A percentile compares a stretch with the other conserved stretches of the same genome.
Conservation (phyloP, 805 yeast species). For the Lachancea sp. region DNA sequence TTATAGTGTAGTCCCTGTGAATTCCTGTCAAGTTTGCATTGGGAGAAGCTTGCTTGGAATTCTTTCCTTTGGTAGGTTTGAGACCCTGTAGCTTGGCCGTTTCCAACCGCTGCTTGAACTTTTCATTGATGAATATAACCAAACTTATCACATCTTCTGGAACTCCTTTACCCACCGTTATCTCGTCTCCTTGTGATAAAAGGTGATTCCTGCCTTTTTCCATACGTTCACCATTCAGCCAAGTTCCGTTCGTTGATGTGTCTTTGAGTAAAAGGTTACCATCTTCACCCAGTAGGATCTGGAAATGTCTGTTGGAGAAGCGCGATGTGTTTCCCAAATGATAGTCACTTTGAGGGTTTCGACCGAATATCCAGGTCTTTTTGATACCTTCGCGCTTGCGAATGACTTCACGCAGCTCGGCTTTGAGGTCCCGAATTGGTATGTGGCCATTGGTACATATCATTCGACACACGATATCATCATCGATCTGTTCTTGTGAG, state of each 20-base stretch:
- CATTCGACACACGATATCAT: slow-evolving; percentile 45
- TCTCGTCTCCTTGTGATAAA: slow-evolving; percentile 87
- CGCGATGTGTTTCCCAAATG: slow-evolving; percentile 55
- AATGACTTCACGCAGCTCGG: slow-evolving; percentile 29
- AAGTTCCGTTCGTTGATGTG: slow-evolving; percentile 87
- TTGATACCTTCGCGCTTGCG: slow-evolving; percentile 23
- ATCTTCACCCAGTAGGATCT: slow-evolving; percentile 58
- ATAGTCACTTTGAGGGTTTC: slow-evolving; percentile 59
- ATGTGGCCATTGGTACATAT: slow-evolving; percentile 57
- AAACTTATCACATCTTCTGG: slow-evolving; percentile 54
- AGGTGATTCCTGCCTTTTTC: slow-evolving; percentile 75
- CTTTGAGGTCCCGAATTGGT: slow-evolving; percentile 40
- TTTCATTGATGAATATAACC: slow-evolving; percentile 40
- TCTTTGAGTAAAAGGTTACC: slow-evolving; percentile 50
- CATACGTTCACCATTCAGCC: slow-evolving; percentile 64
- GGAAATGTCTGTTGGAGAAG: slow-evolving; percentile 68
- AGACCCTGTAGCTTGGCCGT: slow-evolving; percentile 12
- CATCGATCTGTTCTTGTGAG: slow-evolving; percentile 35
- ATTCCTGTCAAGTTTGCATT: slow-evolving; percentile 39
- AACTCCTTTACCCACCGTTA: slow-evolving; percentile 83
- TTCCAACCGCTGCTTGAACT: slow-evolving; percentile 26
- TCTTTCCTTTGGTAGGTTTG: not conserved
- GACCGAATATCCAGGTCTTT: slow-evolving; percentile 65
- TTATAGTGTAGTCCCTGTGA: slow-evolving; percentile 63
- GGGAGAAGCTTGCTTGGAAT: slow-evolving; percentile 2